Evolutionary conservation across 169 alveolate species (phyloP), one percentile per base, ranked within the genome.

Genomic region (Cryptosporidium xiaoi): DNA sequence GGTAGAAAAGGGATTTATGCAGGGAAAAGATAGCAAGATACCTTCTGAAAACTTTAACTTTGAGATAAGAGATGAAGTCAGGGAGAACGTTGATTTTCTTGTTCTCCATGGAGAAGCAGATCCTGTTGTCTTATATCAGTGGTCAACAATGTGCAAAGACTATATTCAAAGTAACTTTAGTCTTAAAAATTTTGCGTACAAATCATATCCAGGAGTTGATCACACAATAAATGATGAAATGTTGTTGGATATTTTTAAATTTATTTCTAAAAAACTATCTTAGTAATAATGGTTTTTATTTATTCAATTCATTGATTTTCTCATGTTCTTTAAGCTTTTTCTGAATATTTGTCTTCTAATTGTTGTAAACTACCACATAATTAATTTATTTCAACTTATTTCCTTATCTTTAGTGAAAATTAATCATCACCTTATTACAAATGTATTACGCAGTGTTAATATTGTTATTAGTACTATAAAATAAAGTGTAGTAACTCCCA

Each of bases 41-140:
- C 29, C 62, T 18, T 36, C 62, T 3, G 71, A 77, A 1, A 53
- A 62, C 20, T 20, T 77, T 18, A 44, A 29, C n/a, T 77, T 77
- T 33, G 87, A 77, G 15, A 71, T 77, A 48, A 77, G 55, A 18
- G 71, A 62, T 8, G 27, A 53, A 18, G 65, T 62, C 15, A 69
- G 40, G 15, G 71, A 77, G 34, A 58, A 77, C 36, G 65, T 62
- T 8, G 65, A 77, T 7, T 77, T 77, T 60, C 20, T 77, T 12
- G 65, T 77, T 27, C 53, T 77, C 20, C 87, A 77, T 62, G 87
- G 87, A 56, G 87, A 77, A 29, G 69, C 71, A 16, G 87, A 77
- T 62, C 87, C 87, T 12, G 64, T 56, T 36, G 71, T 77, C 13
- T 62, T 62, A 5, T 24, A 44, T 20, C 65, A 60, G 34, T 77